Base-by-base conservation (phyloP, 345 rosid species). In the Lepidium sativum region DNA sequence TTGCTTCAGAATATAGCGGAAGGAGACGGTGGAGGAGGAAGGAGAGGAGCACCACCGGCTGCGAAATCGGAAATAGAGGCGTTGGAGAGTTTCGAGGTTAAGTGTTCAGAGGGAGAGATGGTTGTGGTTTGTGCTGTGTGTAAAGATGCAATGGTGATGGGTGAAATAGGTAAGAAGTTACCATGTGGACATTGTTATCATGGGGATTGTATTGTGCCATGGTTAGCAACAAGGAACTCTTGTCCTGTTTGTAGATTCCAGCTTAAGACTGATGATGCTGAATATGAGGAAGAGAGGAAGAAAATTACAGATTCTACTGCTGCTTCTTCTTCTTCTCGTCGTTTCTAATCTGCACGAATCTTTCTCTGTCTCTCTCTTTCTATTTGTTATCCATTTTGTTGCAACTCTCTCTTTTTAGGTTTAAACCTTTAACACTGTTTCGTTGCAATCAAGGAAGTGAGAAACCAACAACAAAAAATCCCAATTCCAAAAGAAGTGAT, bases 31-130 rank as follows among this genome's bases (percentile, higher is more conserved):
- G 54, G 51, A 12, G 31, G 31, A 5, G 69, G 58, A 39, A 77
- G 87, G 75, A 79, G 83, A 76, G 91, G 87, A n/a, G 80, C 91
- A 12, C 91, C 91, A 4, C 88, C 88, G 1, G 89, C 95, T 0
- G 54, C 91, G 0, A 82, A 80, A 44, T 73, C 82, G 0, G 81
- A 78, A 0, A 68, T 87, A 11, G 56, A 71, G 20, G 79, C 79
- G 3, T 64, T 85, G 10, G 79, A 79, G n/a, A 78, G 65, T 15
- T 72, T 73, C 54, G 73, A 79, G 71, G 73, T 87, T 56, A 41
- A 13, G 11, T 60, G 60, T 53, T 61, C 31, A 40, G 68, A 71
- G 16, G 60, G 79, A 80, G 47, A 60, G 56, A 51, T 23, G 54
- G 17, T n/a, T 14, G 17, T 72, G 64, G 69, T 67, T 23, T 84